Base-by-base conservation (phyloP, 2,329 filamentous ascomycete species). In the Cladosporium halotolerans region DNA sequence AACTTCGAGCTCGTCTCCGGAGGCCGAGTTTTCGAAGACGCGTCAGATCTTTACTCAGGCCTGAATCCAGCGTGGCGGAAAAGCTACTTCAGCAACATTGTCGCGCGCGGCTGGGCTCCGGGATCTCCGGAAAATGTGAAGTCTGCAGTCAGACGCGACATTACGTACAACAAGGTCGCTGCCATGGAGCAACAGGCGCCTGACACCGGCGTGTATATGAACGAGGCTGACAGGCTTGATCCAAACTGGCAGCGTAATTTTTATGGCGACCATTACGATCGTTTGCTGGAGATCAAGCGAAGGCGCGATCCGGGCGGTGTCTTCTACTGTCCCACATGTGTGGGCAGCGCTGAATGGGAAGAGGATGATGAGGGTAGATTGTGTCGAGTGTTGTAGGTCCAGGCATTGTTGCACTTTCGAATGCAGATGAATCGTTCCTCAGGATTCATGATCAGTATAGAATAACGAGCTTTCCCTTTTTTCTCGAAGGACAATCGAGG, bases 21-120 rank as follows among this genome's bases (percentile, higher is more conserved):
- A 0, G 63, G 68, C 0, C 59, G 63, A 1, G 60, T 69, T 3
- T 59, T 72, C n/a, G 69, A 71, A 38, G 64, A 68, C 1, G 67
- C 68, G 0, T 71, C 72, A 33, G 70, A 77, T 1, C 63, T 68
- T 0, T 60, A 78, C 40, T 75, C 76, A 31, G 67, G 77, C 0
- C 71, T 78, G 2, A 73, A 75, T 36, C 78, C 78, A 0, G 76
- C 76, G 0, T 83, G 78, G 78, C 70, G 79, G 13, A 72, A 59
- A 10, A 68, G 75, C 0, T 68, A 69, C 52, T 56, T 70, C 33
- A 60, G 66, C 47, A 61, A 66, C 23, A 62, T 68, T 18, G 63
- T 70, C 3, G 61, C 64, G 0, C 55, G 62, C 1, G 57, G 58
- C 9, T 67, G 59, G 55, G 53, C 58, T n/a, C 55, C 53, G 19